A percentile compares a stretch with the other conserved stretches of the same genome.
Evolutionary conservation across 2,329 filamentous ascomycete genomes (phyloP).

Genomic region (Microdochium bolleyi): DNA sequence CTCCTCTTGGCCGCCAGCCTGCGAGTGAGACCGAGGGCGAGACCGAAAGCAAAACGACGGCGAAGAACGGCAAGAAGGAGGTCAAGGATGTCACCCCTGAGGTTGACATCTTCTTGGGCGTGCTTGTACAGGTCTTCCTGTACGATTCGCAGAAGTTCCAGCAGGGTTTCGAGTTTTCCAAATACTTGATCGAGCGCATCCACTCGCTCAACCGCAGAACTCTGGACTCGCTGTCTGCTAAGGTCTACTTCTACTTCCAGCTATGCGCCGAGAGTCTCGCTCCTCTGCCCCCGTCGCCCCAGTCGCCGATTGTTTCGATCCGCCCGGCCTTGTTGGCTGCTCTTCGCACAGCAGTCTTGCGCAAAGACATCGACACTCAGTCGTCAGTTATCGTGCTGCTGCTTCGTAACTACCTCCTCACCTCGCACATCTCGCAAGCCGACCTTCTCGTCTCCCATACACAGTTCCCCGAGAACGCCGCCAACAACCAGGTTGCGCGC

Average conservation of each 20-base stretch:
- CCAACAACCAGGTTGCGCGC: conserved; percentile 95
- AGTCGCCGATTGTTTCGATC: conserved; percentile 79
- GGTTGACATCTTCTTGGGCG: conserved; percentile 81
- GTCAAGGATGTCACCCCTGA: conserved; percentile 70
- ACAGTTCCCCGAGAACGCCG: conserved; percentile 85
- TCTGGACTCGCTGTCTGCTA: conserved; percentile 85
- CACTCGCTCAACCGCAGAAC: conserved; percentile 88
- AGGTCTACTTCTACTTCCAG: conserved; percentile 97
- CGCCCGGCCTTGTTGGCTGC: conserved; percentile 80
- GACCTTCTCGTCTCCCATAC: conserved; percentile 94
- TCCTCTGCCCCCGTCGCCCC: conserved; percentile 80
- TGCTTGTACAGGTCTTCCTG: conserved; percentile 78
- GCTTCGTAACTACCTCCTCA: conserved; percentile 90
- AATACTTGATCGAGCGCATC: conserved; percentile 73
- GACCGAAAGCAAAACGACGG: conserved; percentile 42
- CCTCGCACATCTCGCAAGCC: conserved; percentile 93
- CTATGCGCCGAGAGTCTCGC: conserved; percentile 89
- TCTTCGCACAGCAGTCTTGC: conserved; percentile 87
- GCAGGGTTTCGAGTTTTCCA: conserved; percentile 77
- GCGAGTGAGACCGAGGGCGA: conserved; percentile 68
- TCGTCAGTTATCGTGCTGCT: conserved; percentile 91
- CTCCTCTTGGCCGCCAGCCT: conserved; percentile 50
- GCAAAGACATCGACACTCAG: conserved; percentile 96
- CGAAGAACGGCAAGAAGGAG: conserved; percentile 54
- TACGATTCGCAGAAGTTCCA: conserved; percentile 79